A percentile compares a stretch with the other conserved stretches of the same genome.
phyloP scores from a whole-genome alignment of 208 protist species.

The Crithidia acanthocephali region DNA sequence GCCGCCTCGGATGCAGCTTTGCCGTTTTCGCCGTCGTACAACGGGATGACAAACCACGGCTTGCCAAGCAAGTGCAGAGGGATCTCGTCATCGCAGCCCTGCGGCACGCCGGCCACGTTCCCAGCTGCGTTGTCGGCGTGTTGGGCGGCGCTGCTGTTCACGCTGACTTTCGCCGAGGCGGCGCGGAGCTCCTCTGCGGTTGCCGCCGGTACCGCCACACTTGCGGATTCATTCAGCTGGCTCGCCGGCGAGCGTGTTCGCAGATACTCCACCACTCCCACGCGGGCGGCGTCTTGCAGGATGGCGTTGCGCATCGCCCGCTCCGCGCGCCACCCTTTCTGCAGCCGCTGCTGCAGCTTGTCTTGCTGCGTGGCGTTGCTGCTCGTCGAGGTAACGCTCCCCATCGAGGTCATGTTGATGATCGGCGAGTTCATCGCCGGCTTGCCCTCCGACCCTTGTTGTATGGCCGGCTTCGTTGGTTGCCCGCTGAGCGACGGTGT shows the following conservation, averaged over 20 bases:
- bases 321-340: conserved; percentile 17
- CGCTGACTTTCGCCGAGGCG: no score
- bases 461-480: no score
- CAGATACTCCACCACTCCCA: conserved; percentile 27
- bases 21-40: background rate
- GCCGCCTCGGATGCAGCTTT: background rate
- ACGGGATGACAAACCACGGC: conserved; percentile 28
- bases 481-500: no score
- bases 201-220: background rate
- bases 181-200: background rate
- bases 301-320: conserved; percentile 7
- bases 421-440: background rate
- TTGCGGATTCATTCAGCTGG: background rate
- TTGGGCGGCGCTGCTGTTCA: background rate
- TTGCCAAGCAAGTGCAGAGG: conserved; percentile 17
- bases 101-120: background rate
- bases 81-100: background rate
- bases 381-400: background rate
- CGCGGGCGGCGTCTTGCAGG: conserved; percentile 5
- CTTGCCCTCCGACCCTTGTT: background rate
- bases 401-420: background rate
- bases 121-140: background rate
- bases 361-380: background rate
- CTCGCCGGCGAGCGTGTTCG: background rate
- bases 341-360: background rate